A percentile compares a stretch with the other conserved stretches of the same genome.
Conservation (phyloP, 345 rosid genomes). For the Hevea brasiliensis region DNA sequence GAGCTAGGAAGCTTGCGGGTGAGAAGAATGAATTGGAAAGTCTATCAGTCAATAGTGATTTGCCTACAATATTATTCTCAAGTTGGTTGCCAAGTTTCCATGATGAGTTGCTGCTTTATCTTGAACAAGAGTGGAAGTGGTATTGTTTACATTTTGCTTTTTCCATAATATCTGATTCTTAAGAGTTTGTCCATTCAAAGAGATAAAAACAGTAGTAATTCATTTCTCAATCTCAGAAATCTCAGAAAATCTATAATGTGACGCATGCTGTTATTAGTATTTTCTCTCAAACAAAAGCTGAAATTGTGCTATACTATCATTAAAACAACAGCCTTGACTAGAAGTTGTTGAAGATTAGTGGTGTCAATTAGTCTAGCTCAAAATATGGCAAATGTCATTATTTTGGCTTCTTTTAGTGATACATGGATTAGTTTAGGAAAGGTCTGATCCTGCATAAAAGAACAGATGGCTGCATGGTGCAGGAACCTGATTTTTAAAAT, state of each 20-base stretch:
- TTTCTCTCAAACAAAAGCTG: not conserved
- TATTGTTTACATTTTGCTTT: slow-evolving; percentile 29
- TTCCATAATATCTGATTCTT: not conserved
- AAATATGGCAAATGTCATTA: not conserved
- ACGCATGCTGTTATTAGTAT: not conserved
- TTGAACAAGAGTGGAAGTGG: slow-evolving; percentile 99
- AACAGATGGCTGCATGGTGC: not conserved
- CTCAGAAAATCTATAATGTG: not conserved
- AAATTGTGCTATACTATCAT: not conserved
- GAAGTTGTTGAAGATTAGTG: not conserved
- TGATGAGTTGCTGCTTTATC: slow-evolving; percentile 88
- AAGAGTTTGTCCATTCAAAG: not conserved
- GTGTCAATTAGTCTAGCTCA: not conserved
- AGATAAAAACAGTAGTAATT: not conserved
- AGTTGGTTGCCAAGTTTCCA: slow-evolving; percentile 97
- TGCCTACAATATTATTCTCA: slow-evolving; percentile 47
- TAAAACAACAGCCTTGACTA: not conserved
- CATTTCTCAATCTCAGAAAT: slow-evolving; percentile 13
- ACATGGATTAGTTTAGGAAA: not conserved
- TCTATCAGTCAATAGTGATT: slow-evolving; percentile 48
- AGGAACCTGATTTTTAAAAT: not conserved
- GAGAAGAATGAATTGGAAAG: slow-evolving; percentile 62
- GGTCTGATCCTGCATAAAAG: too few relatives aligned
- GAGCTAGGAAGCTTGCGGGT: slow-evolving; percentile 52
- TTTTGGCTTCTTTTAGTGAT: not conserved